These are phyloP conservation scores for Phytophthora chlamydospora DNA, from an alignment of 352 stramenopile genomes.

Conservation along the genomic window DNA sequence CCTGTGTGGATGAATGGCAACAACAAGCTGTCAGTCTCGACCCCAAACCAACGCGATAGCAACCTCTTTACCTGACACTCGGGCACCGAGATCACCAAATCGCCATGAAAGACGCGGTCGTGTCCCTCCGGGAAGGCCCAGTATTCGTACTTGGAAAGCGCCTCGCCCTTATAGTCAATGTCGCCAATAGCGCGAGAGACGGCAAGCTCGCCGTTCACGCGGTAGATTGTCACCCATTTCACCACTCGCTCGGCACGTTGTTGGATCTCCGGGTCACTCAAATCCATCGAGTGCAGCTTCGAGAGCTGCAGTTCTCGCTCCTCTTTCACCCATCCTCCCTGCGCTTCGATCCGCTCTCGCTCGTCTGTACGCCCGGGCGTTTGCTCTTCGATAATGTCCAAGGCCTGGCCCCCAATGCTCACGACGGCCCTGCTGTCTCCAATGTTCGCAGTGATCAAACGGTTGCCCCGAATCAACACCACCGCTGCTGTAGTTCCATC, in stretches of 20 bases:
- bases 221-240: constrained; percentile 86
- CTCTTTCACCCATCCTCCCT: constrained; percentile 83
- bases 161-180: constrained; percentile 90
- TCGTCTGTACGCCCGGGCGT: constrained; percentile 80
- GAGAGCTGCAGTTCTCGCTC: constrained; percentile 89
- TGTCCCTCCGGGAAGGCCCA: constrained; percentile 88
- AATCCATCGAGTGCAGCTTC: constrained; percentile 89
- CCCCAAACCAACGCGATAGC: neutral
- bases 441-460: constrained; percentile 85
- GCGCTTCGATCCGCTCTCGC: constrained; percentile 68
- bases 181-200: constrained; percentile 93
- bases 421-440: constrained; percentile 89
- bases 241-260: constrained; percentile 82
- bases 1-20: constrained; percentile 39
- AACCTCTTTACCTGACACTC: constrained; percentile 70
- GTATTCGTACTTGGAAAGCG: constrained; percentile 77
- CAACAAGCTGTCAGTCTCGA: constrained; percentile 10
- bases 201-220: constrained; percentile 93
- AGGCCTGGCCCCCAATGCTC: constrained; percentile 73
- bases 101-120: constrained; percentile 76
- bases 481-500: constrained; percentile 82
- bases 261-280: constrained; percentile 87
- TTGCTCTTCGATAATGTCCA: constrained; percentile 91
- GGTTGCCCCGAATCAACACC: constrained; percentile 83
- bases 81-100: constrained; percentile 86